Base-by-base conservation (phyloP, 352 stramenopile genomes). In the Thalassiosira allenii region DNA sequence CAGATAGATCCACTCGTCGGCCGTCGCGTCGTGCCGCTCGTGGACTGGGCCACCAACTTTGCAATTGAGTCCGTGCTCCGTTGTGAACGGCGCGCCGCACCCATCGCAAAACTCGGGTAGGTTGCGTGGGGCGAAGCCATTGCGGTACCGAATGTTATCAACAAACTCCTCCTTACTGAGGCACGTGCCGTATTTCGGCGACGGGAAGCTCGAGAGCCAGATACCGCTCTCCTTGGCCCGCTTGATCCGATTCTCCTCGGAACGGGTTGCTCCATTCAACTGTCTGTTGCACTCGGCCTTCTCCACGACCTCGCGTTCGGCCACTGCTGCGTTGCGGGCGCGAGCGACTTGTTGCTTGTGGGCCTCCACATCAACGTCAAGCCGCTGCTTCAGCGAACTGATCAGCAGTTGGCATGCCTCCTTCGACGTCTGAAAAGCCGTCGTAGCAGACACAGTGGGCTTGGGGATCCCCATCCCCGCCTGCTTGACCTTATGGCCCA, bases 1-100 rank as follows among this genome's bases (percentile, higher is more conserved):
- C n/a, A n/a, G n/a, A n/a, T n/a, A n/a, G n/a, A n/a, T n/a, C 25
- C 32, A 84, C 56, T 85, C 63, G 30, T 72, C 41, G 9, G 17
- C 27, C 3, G 73, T 61, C 40, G 83, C 73, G 57, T 87, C 62
- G 47, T 89, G 74, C 14, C 78, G 64, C 0, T 76, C 34, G 52
- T 68, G 51, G 0, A 83, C 66, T 20, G 87, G 32, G 11, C 83
- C 75, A 11, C 66, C 83, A 3, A 34, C 20, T 51, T 76, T 79
- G 65, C 79, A 89, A 1, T 54, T 40, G 3, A 83, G 37, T 1
- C 56, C 58, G 53, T 88, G 74, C 22, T 90, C 67, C 12, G 85
- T 59, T 5, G 66, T 73, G 11, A 86, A 71, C 2, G 33, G 41
- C 9, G 9, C 17, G n/a, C 68, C 61, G 34, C 83, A 86, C 20